Percentiles rank a stretch among this genome's conserved stretches.
These are phyloP conservation scores for Globisporangium middletonii DNA, from an alignment of 352 stramenopile species.

Conservation along the genomic window DNA sequence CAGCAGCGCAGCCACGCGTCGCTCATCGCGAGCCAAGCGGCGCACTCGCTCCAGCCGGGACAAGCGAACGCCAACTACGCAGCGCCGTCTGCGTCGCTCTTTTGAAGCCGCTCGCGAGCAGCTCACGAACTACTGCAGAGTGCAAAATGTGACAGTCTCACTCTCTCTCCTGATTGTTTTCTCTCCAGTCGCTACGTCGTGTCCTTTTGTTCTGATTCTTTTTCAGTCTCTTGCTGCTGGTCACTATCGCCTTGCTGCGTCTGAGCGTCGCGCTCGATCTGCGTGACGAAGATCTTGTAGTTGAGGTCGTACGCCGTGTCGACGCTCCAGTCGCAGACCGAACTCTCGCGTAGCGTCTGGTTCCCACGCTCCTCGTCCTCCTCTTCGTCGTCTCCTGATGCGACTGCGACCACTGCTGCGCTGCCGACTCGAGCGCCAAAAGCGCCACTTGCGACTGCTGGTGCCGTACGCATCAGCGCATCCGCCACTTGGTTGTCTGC, in stretches of 20 bases:
- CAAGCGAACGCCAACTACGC: conserved; percentile 12
- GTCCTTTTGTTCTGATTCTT: conserved; percentile 8
- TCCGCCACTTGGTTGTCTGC: conserved; percentile 6
- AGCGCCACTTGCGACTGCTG: not conserved
- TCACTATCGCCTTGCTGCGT: conserved; percentile 4
- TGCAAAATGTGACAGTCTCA: not conserved
- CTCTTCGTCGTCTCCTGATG: not conserved
- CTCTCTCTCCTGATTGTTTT: too few relatives aligned
- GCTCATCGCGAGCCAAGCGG: conserved; percentile 58
- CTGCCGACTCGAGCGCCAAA: too few relatives aligned
- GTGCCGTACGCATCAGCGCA: conserved; percentile 11
- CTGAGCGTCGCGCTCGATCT: conserved; percentile 25
- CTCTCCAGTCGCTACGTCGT: not conserved
- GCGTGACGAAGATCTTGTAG: conserved; percentile 69
- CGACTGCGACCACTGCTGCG: too few relatives aligned
- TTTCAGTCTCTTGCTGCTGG: conserved; percentile 12
- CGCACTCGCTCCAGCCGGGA: conserved; percentile 26
- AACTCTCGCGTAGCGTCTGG: not conserved
- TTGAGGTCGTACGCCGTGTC: conserved; percentile 62
- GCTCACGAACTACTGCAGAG: not conserved
- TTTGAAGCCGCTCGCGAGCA: not conserved
- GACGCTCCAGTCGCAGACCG: conserved; percentile 20
- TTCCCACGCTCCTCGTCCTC: not conserved
- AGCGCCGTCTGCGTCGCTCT: conserved; percentile 7
- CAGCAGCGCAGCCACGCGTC: conserved; percentile 65